phyloP scores from a whole-genome alignment of 495 filamentous ascomycete species.

The Evansstolkia leycettana region DNA sequence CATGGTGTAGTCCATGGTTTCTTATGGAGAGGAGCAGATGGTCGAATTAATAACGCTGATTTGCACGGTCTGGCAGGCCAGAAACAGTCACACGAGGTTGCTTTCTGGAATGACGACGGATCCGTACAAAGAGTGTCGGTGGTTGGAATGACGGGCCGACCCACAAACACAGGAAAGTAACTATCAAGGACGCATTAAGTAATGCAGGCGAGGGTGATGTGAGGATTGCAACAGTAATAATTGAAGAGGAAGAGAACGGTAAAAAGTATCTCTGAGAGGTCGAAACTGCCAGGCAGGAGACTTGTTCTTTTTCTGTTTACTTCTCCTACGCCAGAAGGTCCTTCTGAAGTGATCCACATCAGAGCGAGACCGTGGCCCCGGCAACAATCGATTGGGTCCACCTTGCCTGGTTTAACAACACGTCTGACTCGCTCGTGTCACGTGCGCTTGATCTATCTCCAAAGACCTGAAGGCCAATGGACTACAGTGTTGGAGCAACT shows the following conservation, averaged over 20 bases:
- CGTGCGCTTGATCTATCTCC: no score
- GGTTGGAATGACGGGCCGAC: slow-evolving; percentile 13
- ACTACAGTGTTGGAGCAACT: no score
- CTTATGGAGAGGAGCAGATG: neutral
- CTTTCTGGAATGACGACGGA: slow-evolving; percentile 31
- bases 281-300: no score
- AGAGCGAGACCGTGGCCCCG: no score
- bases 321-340: neutral
- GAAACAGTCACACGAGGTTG: slow-evolving; percentile 22
- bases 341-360: slow-evolving; percentile 5
- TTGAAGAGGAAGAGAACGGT: neutral
- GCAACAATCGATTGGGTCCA: no score
- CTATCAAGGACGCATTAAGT: no score
- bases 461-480: no score
- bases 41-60: neutral
- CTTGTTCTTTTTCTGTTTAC: slow-evolving; percentile 7
- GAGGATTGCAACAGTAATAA: neutral
- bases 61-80: slow-evolving; percentile 13
- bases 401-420: neutral
- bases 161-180: slow-evolving; percentile 14
- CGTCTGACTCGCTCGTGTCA: slow-evolving; percentile 1
- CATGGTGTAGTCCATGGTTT: slow-evolving; percentile 49
- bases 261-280: neutral
- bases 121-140: slow-evolving; percentile 13
- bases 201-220: slow-evolving; percentile 1